These are phyloP conservation scores for Xylaria bambusicola DNA, from an alignment of 495 filamentous ascomycete species.

Conservation along the genomic window DNA sequence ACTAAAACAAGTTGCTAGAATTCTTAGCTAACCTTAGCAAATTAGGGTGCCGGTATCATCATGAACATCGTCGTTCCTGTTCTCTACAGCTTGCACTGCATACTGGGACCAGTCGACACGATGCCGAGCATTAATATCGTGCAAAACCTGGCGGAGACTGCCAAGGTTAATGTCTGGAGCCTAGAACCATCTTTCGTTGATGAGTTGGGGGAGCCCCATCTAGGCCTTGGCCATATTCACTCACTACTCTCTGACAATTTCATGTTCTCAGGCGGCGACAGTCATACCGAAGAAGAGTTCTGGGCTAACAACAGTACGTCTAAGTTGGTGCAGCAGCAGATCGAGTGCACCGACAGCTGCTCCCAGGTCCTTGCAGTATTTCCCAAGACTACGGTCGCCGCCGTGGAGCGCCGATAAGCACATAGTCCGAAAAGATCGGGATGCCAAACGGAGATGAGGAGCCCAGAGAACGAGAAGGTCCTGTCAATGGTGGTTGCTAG, in stretches of 20 bases:
- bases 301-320: constrained; percentile 31
- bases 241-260: constrained; percentile 36
- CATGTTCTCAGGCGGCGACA: constrained; percentile 28
- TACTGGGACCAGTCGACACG: constrained; percentile 31
- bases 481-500: constrained; percentile 16
- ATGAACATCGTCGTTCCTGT: constrained; percentile 32
- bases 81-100: constrained; percentile 30
- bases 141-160: constrained; percentile 27
- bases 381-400: constrained; percentile 36
- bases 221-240: constrained; percentile 34
- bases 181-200: constrained; percentile 37
- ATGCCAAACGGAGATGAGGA: constrained; percentile 32
- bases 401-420: constrained; percentile 38
- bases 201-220: constrained; percentile 36
- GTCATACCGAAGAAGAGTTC: constrained; percentile 31
- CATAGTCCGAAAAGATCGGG: constrained; percentile 34
- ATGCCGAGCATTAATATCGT: constrained; percentile 33
- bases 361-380: constrained; percentile 35
- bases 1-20: no score
- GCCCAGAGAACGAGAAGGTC: constrained; percentile 32
- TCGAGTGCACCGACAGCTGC: constrained; percentile 28
- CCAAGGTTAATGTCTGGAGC: constrained; percentile 33
- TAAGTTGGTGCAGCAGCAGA: constrained; percentile 32
- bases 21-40: constrained; percentile 6
- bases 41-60: constrained; percentile 38